Percentiles rank a stretch among this genome's conserved stretches.
Evolutionary conservation across 2,329 filamentous ascomycete species (phyloP).

Genomic region (Monosporascus sp.): DNA sequence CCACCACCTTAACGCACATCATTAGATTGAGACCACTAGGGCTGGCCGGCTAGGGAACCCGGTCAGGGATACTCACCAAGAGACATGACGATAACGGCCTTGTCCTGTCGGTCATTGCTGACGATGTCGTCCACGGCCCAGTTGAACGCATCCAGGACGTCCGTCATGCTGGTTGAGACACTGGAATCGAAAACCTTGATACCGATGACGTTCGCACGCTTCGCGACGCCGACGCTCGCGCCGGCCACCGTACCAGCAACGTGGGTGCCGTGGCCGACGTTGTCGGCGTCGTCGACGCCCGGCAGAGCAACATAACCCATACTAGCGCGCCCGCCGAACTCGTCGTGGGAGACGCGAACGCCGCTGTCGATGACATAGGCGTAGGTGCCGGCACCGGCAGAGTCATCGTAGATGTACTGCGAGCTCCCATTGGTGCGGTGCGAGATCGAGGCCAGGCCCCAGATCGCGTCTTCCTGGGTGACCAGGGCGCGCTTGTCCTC

Average conservation of each 20-base stretch:
- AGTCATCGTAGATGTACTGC: constrained; percentile 37
- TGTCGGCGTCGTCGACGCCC: constrained; percentile 26
- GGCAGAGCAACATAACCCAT: constrained; percentile 25
- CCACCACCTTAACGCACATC: not conserved
- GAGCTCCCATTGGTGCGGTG: constrained; percentile 27
- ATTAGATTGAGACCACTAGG: too few species aligned
- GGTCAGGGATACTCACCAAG: not conserved
- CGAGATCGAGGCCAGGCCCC: constrained; percentile 44
- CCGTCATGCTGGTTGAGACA: not conserved
- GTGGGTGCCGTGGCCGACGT: constrained; percentile 42
- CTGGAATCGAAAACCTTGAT: not conserved
- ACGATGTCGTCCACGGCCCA: not conserved
- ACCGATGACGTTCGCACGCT: not conserved
- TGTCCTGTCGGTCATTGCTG: not conserved
- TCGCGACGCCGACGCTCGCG: not conserved
- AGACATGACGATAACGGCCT: not conserved
- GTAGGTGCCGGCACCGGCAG: constrained; percentile 36
- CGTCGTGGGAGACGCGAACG: constrained; percentile 38
- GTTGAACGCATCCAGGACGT: not conserved
- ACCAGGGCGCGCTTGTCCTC: constrained; percentile 15
- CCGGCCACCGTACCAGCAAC: constrained; percentile 41
- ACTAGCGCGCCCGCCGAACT: constrained; percentile 37
- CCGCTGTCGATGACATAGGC: constrained; percentile 54
- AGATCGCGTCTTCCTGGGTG: constrained; percentile 32
- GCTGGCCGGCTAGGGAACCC: too few species aligned